Base-by-base conservation (phyloP, 164 flowering plant genomes). In the Vitis amurensis region DNA sequence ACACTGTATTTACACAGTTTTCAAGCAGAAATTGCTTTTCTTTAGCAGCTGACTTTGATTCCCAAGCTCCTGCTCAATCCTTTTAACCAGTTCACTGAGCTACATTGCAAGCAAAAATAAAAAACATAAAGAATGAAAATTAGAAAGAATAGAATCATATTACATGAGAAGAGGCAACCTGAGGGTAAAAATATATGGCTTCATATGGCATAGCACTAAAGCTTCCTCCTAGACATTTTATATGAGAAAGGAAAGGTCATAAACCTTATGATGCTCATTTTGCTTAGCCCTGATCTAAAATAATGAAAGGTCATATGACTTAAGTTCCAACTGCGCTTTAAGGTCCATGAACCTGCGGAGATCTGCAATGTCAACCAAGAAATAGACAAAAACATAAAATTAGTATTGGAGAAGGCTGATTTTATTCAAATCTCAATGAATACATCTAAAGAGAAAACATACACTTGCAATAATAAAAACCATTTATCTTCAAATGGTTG, bases 261-360 rank as follows among this genome's bases (percentile, higher is more conserved):
- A 55, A 70, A 92, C 99, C 98, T 93, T 93, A 68, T 93, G 98
- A 71, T 93, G 98, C 84, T 91, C 98, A 83, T 93, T 92, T 78
- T 96, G 97, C 76, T 96, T 91, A 78, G 91, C 97, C 80, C 98
- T 86, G 53, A 77, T 81, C 75, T 88, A 85, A 69, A 86, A 93
- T 44, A 96, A 82, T 47, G 92, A 83, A 60, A 91, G 97, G 56
- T 93, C 99, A 74, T 92, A 86, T 4, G 78, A 79, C 81, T 90
- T 89, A 52, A 96, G 91, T 73, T 91, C 98, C 78, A 96, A 79
- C 77, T 92, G 91, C 50, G 86, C 66, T 76, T 89, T 93, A 10
- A 93, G 86, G 48, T 93, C 91, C 67, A 51, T 76, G 71, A 87
- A 92, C 76, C 85, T 86, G 74, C 86, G 2, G 71, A 49, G 31